Evolutionary conservation across 768 basidiomycete species (phyloP).

Genomic region (Erythrobasidium yunnanense): DNA sequence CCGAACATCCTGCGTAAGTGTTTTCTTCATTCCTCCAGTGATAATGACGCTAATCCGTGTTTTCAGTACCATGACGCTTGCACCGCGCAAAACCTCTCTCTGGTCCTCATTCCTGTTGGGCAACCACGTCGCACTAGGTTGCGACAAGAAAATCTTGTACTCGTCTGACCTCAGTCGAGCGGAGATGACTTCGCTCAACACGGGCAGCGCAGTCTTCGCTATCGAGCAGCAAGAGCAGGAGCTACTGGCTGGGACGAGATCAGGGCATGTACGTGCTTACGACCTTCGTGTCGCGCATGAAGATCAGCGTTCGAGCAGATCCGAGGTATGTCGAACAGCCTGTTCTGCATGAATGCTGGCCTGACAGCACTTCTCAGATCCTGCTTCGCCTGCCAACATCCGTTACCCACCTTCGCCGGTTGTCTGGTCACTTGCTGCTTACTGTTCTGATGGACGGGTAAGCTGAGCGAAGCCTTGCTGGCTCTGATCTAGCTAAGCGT

Average conservation of each 20-base stretch:
- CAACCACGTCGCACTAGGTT: background rate
- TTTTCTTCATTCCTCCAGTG: background rate
- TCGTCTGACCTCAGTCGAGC: background rate
- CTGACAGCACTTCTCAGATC: background rate
- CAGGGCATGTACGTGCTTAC: constrained; percentile 4
- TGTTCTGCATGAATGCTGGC: too few relatives aligned
- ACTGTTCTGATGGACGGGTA: constrained; percentile 19
- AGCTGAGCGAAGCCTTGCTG: too few relatives aligned
- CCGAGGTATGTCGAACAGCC: too few relatives aligned
- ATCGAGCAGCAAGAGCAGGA: background rate
- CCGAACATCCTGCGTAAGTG: constrained; percentile 2
- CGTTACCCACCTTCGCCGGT: background rate
- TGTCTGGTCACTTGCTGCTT: background rate
- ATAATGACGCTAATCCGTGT: background rate
- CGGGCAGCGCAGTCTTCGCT: constrained; percentile 22
- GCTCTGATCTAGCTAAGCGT: background rate
- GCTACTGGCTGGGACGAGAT: constrained; percentile 13
- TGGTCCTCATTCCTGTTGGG: constrained; percentile 15
- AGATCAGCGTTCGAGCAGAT: too few relatives aligned
- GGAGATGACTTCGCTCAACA: background rate
- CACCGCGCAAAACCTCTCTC: constrained; percentile 18
- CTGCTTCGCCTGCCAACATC: constrained; percentile 1
- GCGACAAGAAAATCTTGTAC: constrained; percentile 26
- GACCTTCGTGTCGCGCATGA: background rate
- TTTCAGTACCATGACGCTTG: background rate